Evolutionary conservation across 2,329 filamentous ascomycete genomes (phyloP), one percentile per base, ranked within the genome.

Genomic region (Zymoseptoria passerinii): DNA sequence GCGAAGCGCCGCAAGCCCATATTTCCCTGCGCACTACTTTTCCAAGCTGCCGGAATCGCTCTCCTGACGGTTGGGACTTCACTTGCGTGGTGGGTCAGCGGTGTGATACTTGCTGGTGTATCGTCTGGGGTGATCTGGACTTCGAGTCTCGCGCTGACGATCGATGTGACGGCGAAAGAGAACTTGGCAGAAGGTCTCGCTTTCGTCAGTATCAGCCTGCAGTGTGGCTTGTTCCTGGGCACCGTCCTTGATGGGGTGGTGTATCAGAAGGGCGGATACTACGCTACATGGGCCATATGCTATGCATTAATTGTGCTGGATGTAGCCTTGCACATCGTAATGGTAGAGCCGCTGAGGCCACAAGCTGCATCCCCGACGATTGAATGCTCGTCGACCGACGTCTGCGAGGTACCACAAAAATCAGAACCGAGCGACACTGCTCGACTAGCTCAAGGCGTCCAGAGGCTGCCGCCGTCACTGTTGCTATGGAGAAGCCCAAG

Each of bases 11-110:
- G 56, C 6, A 55, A 55, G 20, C 56, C 56, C 4, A 6, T 58
- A 8, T 58, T 58, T 48, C 16, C 55, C 28, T 23, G 20, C 19
- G 56, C 56, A 16, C 40, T 58, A 8, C 23, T 55, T 28, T 44
- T 58, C n/a, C 56, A 55, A 44, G 40, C 29, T 28, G 56, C 40
- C 48, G 56, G 56, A 13, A 50, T 58, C 56, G 52, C 40, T 19
- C 48, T 58, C 23, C n/a, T 55, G 5, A 58, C 48, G 18, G 18
- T 29, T 10, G 56, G 56, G 13, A 49, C 28, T 7, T 40, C 40
- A 20, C 40, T 58, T 18, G 56, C 50, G 5, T 49, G 35, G 50
- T 58, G 56, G 56, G 55, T 58, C 18, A 27, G 20, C 48, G 56
- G 56, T 23, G 52, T 55, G 13, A 28, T 52, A n/a, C 48, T 58